Base-by-base conservation (phyloP, 352 stramenopile species). In the Pythium chondricola region DNA sequence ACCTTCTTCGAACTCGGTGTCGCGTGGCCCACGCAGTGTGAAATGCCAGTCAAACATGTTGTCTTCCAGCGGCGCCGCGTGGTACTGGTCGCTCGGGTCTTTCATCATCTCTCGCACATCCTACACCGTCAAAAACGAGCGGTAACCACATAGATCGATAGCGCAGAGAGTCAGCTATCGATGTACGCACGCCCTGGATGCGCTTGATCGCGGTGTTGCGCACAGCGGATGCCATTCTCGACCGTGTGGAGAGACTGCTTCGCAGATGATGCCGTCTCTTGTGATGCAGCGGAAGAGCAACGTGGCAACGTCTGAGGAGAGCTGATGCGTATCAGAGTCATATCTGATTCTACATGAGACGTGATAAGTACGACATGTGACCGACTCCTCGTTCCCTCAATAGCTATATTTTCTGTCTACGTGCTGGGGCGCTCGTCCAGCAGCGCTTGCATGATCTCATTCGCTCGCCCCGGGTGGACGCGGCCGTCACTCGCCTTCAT, bases 11-110 rank as follows among this genome's bases (percentile, higher is more conserved):
- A 99, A 99, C 48, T 98, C 93, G 2, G 95, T 98, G 48, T 92
- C 93, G 3, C 76, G 77, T 4, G 97, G 93, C 13, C 97, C 97
- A n/a, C 96, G 88, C 46, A 99, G 93, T 11, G 96, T 99, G 66
- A 99, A 99, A 59, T 99, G 95, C 86, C 86, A 96, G 53, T 94
- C 80, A 59, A 95, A 95, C 67, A 95, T 91, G 58, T 96, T 91
- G 44, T 74, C 80, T 75, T 92, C 81, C 17, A 92, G 71, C n/a
- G 81, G 81, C 24, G 73, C 65, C 7, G 81, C 81, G 13, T 57
- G 64, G 58, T 92, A 92, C 52, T 92, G 77, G 58, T 92, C 81
- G 57, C 81, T 92, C 32, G 81, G 81, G 49, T 92, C 75, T 7
- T 76, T 89, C 78, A 89, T 89, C 77, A 92, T 89, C 63, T 92